Percentiles rank a stretch among this genome's conserved stretches.
Conservation (phyloP, 1,139 yeast genomes). For the Candida labiduridarum region DNA sequence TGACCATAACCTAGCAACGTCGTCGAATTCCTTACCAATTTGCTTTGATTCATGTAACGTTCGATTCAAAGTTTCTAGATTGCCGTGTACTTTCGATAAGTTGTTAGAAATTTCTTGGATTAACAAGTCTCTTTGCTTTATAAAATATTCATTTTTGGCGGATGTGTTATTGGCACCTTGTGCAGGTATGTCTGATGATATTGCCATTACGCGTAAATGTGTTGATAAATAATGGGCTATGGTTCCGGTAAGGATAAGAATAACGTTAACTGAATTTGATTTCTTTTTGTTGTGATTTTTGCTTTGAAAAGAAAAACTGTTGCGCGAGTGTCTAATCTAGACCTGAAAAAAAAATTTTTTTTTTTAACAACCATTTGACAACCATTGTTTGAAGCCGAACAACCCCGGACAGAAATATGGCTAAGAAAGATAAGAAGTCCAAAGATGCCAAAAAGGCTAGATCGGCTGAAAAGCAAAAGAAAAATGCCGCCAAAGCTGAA, state of each 20-base stretch:
- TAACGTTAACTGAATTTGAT: neutral
- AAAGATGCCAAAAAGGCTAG: conserved; percentile 93
- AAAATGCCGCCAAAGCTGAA: conserved; percentile 74
- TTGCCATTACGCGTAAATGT: conserved; percentile 5
- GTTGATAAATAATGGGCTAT: neutral
- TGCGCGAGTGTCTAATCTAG: neutral
- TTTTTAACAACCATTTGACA: conserved; percentile 1
- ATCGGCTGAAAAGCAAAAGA: conserved; percentile 80
- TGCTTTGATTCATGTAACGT: conserved; percentile 45
- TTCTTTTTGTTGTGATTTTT: conserved; percentile 10
- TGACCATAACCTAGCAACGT: conserved; percentile 47
- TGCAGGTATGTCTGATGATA: neutral
- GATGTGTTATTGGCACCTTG: neutral
- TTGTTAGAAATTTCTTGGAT: conserved; percentile 46
- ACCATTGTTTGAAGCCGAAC: conserved; percentile 2
- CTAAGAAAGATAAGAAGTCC: conserved; percentile 80
- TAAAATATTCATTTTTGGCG: conserved; percentile 27
- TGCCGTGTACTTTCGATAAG: conserved; percentile 43
- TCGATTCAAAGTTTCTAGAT: conserved; percentile 44
- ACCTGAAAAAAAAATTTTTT: conserved; percentile 7
- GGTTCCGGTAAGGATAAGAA: neutral
- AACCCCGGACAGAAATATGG: conserved; percentile 48
- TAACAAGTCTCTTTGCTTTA: conserved; percentile 46
- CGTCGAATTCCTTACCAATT: conserved; percentile 50
- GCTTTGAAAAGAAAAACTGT: neutral